phyloP scores from a whole-genome alignment of 169 alveolate genomes.

The Plasmodium relictum region DNA sequence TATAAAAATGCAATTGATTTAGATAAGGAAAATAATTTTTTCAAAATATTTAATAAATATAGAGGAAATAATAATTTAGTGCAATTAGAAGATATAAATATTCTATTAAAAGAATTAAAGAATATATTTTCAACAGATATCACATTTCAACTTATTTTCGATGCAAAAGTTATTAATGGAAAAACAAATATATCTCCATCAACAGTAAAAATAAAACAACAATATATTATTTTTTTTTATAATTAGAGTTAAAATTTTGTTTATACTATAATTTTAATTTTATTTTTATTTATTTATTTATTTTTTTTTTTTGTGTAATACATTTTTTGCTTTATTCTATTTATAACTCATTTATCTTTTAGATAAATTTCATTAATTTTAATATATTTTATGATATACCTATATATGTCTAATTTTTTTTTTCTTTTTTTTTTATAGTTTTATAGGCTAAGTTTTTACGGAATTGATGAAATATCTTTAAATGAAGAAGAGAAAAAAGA shows the following conservation, averaged over 20 bases:
- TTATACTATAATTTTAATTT: too few species aligned
- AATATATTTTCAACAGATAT: constrained; percentile 19
- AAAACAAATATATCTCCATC: constrained; percentile 19
- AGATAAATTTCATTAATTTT: background rate
- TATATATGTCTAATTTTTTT: background rate
- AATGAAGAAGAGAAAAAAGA: background rate
- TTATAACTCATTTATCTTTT: background rate
- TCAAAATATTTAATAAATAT: constrained; percentile 44
- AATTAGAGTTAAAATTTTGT: too few species aligned
- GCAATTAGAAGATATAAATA: constrained; percentile 6
- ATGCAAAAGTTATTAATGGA: constrained; percentile 24
- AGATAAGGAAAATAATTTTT: constrained; percentile 36
- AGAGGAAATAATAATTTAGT: constrained; percentile 2
- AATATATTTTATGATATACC: background rate
- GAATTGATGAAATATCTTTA: constrained; percentile 19
- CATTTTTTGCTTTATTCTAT: background rate
- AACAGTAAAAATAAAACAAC: background rate
- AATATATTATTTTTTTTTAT: too few species aligned
- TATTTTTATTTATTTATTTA: background rate
- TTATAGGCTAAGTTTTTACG: constrained; percentile 64
- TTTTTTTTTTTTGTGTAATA: background rate
- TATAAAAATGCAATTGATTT: constrained; percentile 26
- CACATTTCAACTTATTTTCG: constrained; percentile 21
- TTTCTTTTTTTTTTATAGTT: constrained; percentile 13
- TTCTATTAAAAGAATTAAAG: constrained; percentile 31